Evolutionary conservation across 768 basidiomycete species (phyloP), one percentile per base, ranked within the genome.

Genomic region (Tephrocybe rancida): DNA sequence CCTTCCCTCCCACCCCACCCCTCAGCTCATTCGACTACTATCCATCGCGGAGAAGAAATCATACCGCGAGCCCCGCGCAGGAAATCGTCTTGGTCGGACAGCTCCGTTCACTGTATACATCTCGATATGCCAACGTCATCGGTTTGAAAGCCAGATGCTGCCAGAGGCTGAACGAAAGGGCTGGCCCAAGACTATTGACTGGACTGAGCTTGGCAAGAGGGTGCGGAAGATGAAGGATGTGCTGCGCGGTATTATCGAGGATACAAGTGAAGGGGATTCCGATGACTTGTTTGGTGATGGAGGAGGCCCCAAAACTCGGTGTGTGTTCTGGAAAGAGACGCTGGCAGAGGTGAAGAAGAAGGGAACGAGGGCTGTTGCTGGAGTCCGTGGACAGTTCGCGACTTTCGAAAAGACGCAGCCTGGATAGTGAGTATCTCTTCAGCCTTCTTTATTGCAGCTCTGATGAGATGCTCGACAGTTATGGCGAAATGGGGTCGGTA

Each of bases 361-460:
- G 52, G 92, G 91, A 0, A 78, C 82, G 25, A 81, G 85, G 44
- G 82, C 82, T 11, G 83, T 83, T 16, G 77, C 80, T 1, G 86
- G 90, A 37, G 81, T 90, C 44, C 80, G 78, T 41, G 89, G 83
- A 1, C 92, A 95, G 61, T 92, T 87, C 61, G 78, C 81, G 16
- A 89, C 74, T 59, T 95, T 95, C 61, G 83, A 91, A 60, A 88
- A 85, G 70, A 83, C 84, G 3, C 89, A 92, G 61, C 92, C 93
- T 24, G 93, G 94, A 72, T 96, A 95, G 93, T 96, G 64, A 72
- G 92, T 48, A 25, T 19, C 41, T 24, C 22, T 48, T 34, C 3
- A 16, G 27, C 13, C 13, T 38, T 44, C 13, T 24, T 21, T 7
- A 11, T 16, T 51, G 26, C 32, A 39, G 14, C 26, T 30, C 18